Conservation (phyloP, 257 asterid genomes). For the Sherardia arvensis region DNA sequence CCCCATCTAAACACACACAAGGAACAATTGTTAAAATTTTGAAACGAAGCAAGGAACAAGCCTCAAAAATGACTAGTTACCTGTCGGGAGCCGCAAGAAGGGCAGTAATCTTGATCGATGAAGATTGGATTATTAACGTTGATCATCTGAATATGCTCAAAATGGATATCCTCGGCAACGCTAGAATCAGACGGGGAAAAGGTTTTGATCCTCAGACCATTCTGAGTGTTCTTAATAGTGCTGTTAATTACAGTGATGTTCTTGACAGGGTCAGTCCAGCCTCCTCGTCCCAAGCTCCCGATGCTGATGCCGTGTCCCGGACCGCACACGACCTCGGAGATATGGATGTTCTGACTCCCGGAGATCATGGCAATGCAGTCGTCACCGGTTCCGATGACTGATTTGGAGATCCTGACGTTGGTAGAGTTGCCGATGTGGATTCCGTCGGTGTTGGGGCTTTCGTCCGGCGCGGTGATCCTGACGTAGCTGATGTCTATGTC, state of each 20-base stretch:
- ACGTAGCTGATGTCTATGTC: slow-evolving; percentile 33
- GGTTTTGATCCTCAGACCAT: slow-evolving; percentile 68
- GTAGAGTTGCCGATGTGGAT: slow-evolving; percentile 47
- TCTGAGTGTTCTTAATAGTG: slow-evolving; percentile 36
- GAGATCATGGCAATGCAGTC: slow-evolving; percentile 62
- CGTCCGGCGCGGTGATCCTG: slow-evolving; percentile 36
- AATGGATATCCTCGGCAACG: slow-evolving; percentile 30
- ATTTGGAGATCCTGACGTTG: slow-evolving; percentile 22
- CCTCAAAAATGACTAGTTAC: too few relatives aligned
- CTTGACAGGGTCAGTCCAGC: slow-evolving; percentile 22
- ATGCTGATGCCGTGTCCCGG: slow-evolving; percentile 80
- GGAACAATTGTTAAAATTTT: too few relatives aligned
- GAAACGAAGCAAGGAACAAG: too few relatives aligned
- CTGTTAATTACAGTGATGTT: slow-evolving; percentile 30
- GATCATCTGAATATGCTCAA: slow-evolving; percentile 33
- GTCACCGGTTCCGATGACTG: slow-evolving; percentile 53
- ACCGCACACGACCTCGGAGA: slow-evolving; percentile 40
- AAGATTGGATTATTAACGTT: slow-evolving; percentile 45
- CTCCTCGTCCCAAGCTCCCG: slow-evolving; percentile 48
- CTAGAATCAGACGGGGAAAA: slow-evolving; percentile 37
- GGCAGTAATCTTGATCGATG: slow-evolving; percentile 64
- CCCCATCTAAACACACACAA: neutral
- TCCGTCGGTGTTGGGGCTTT: slow-evolving; percentile 76
- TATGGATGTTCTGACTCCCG: slow-evolving; percentile 38
- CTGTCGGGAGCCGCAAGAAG: slow-evolving; percentile 24